A percentile compares a stretch with the other conserved stretches of the same genome.
These are phyloP conservation scores for Diaporthe citrichinensis DNA, from an alignment of 2,329 filamentous ascomycete genomes.

Conservation along the genomic window DNA sequence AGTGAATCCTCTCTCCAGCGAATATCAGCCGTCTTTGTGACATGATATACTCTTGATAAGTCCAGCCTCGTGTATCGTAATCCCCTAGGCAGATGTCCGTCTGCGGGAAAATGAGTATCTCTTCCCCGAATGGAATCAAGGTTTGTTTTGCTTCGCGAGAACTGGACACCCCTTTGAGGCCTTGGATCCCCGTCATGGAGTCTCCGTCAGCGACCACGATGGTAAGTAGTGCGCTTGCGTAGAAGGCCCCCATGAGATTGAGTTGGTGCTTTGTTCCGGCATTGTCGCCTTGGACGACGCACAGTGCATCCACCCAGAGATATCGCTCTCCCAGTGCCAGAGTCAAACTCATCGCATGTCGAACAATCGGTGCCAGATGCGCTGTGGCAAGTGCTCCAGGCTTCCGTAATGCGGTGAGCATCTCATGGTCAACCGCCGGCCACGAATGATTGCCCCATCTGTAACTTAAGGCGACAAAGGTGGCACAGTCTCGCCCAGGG, in stretches of 20 bases:
- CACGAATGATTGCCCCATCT: not conserved
- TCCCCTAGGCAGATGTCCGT: too few relatives aligned
- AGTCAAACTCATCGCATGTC: slow-evolving; percentile 25
- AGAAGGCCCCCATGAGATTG: slow-evolving; percentile 41
- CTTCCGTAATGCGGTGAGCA: not conserved
- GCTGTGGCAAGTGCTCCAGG: slow-evolving; percentile 39
- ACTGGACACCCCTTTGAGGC: not conserved
- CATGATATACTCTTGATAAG: slow-evolving; percentile 18
- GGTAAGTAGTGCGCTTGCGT: slow-evolving; percentile 45
- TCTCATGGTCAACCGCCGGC: not conserved
- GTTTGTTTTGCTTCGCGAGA: not conserved
- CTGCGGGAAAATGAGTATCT: not conserved
- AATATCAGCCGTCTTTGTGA: not conserved
- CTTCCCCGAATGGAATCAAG: slow-evolving; percentile 4
- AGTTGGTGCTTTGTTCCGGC: not conserved
- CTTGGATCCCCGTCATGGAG: not conserved
- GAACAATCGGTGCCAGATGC: slow-evolving; percentile 44
- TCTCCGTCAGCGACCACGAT: slow-evolving; percentile 38
- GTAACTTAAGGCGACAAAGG: slow-evolving; percentile 31
- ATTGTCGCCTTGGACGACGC: slow-evolving; percentile 49
- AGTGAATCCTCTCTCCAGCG: not conserved
- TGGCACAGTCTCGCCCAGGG: not conserved
- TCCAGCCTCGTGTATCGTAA: slow-evolving; percentile 3
- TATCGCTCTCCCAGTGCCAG: slow-evolving; percentile 45
- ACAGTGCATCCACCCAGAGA: slow-evolving; percentile 53